Conservation (phyloP, 2,329 filamentous ascomycete species). For the Sphaceloma murrayae region DNA sequence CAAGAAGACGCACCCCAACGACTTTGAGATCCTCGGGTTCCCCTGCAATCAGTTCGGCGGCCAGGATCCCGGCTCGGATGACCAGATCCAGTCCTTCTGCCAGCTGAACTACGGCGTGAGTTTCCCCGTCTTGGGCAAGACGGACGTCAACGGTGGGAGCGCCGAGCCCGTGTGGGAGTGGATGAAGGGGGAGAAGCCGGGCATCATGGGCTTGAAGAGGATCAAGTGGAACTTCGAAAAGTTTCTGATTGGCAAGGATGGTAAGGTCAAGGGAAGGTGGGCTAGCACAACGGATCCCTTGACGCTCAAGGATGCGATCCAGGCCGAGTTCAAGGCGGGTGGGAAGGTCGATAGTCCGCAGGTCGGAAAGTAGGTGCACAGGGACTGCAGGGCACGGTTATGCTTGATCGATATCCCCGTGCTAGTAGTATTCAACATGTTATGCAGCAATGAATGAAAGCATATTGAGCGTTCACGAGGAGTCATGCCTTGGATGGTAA, state of each 20-base stretch:
- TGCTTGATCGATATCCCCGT: slow-evolving; percentile 5
- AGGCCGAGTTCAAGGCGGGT: slow-evolving; percentile 55
- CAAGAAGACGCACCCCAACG: slow-evolving; percentile 57
- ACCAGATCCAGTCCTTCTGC: slow-evolving; percentile 62
- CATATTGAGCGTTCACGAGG: too few species aligned
- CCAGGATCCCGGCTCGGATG: slow-evolving; percentile 72
- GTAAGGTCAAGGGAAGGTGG: slow-evolving; percentile 77
- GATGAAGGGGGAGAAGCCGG: slow-evolving; percentile 62
- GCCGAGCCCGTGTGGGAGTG: slow-evolving; percentile 73
- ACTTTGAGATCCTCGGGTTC: slow-evolving; percentile 86
- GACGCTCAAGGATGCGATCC: slow-evolving; percentile 61
- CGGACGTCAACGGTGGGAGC: slow-evolving; percentile 81
- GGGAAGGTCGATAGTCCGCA: slow-evolving; percentile 14
- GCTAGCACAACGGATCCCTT: slow-evolving; percentile 82
- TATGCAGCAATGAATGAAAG: too few species aligned
- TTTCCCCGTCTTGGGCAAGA: slow-evolving; percentile 86
- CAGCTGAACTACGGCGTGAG: slow-evolving; percentile 87
- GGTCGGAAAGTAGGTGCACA: not conserved
- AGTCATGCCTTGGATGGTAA: not conserved
- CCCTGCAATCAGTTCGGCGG: slow-evolving; percentile 95
- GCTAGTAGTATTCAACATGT: not conserved
- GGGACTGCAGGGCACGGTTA: not conserved
- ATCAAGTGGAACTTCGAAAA: slow-evolving; percentile 99
- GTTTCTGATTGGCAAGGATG: slow-evolving; percentile 81
- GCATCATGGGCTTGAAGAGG: slow-evolving; percentile 75